Percentiles rank a stretch among this genome's conserved stretches.
phyloP scores from a whole-genome alignment of 768 basidiomycete species.

The Macrocybe gigantea region DNA sequence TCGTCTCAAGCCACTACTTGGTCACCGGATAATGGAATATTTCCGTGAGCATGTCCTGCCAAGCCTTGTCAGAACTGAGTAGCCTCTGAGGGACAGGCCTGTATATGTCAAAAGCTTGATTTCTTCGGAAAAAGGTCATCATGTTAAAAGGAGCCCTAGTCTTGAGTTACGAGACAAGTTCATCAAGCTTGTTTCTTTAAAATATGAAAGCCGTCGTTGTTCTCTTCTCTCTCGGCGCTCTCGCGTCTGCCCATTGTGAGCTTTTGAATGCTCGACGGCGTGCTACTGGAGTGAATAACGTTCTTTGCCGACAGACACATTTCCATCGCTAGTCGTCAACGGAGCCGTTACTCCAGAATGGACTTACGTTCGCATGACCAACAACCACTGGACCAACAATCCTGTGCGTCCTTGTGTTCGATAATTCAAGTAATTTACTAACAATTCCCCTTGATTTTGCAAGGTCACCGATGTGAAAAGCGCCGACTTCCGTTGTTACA shows the following conservation, averaged over 20 bases:
- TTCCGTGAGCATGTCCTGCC: no score
- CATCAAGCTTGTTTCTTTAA: no score
- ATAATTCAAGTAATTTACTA: neutral
- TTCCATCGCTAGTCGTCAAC: conserved; percentile 12
- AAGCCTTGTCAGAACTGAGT: no score
- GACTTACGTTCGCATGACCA: conserved; percentile 13
- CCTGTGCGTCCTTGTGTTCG: conserved; percentile 6
- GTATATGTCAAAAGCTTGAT: no score
- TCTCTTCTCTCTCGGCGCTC: neutral
- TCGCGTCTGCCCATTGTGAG: conserved; percentile 10
- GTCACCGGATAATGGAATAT: no score
- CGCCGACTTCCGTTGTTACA: conserved; percentile 23
- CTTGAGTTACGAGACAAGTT: no score
- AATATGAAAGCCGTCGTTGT: no score
- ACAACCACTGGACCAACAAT: conserved; percentile 9
- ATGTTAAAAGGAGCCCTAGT: no score
- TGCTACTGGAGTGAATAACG: neutral
- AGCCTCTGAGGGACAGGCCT: no score
- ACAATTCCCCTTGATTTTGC: neutral
- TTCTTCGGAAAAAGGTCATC: no score
- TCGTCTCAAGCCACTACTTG: no score
- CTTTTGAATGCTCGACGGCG: neutral
- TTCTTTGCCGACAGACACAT: conserved; percentile 8
- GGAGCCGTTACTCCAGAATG: conserved; percentile 12
- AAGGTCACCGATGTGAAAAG: conserved; percentile 22